Percentiles rank a stretch among this genome's conserved stretches.
phyloP scores from a whole-genome alignment of 345 rosid genomes.

The Cardiospermum halicacabum region DNA sequence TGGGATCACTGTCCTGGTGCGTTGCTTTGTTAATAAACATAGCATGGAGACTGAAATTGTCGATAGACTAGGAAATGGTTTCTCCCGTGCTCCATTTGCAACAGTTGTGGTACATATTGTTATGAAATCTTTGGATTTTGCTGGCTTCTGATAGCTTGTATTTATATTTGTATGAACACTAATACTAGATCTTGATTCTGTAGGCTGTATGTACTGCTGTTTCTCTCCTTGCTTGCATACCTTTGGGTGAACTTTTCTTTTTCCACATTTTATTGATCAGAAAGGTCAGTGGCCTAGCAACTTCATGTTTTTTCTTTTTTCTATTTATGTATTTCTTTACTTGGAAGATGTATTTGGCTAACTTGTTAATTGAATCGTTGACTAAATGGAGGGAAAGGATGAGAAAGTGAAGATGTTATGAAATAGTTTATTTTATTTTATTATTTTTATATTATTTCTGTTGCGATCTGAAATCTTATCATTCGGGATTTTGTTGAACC shows the following conservation, averaged over 20 bases:
- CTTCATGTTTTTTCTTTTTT: slow-evolving; percentile 8
- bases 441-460: background rate
- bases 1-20: slow-evolving; percentile 85
- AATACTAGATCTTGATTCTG: slow-evolving; percentile 23
- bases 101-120: slow-evolving; percentile 73
- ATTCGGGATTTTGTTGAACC: slow-evolving; percentile 8
- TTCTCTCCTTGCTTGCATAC: slow-evolving; percentile 85
- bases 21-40: slow-evolving; percentile 78
- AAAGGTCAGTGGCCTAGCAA: slow-evolving; percentile 52
- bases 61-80: slow-evolving; percentile 96
- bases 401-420: background rate
- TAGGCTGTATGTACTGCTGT: slow-evolving; percentile 87
- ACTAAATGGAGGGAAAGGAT: background rate
- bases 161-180: slow-evolving; percentile 13
- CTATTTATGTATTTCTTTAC: background rate
- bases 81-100: slow-evolving; percentile 93
- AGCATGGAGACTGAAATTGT: slow-evolving; percentile 83
- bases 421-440: background rate
- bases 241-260: slow-evolving; percentile 91
- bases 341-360: background rate
- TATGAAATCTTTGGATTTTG: background rate
- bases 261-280: slow-evolving; percentile 90
- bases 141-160: slow-evolving; percentile 5
- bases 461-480: background rate
- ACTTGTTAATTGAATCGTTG: background rate